Evolutionary conservation across 176 grass and related monocot species (phyloP), one percentile per base, ranked within the genome.

Genomic region (Eragrostis curvula): DNA sequence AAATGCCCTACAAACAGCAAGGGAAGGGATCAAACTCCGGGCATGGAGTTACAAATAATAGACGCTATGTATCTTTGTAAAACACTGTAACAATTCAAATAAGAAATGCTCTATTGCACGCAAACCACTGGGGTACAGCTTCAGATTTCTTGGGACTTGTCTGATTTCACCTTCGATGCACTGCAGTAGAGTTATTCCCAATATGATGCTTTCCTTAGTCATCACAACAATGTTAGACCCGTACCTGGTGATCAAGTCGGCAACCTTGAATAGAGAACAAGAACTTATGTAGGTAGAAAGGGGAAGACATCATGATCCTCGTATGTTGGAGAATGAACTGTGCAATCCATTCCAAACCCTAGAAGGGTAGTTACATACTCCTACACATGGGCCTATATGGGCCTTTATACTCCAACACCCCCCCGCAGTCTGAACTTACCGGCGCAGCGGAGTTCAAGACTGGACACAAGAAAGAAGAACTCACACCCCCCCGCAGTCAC

Each of bases 131-230:
- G 58, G 25, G 10, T 21, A 79, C 61, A 76, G 25, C 45, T 85
- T 77, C 52, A 66, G 46, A 77, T 27, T 81, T 85, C 77, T 77
- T 57, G 64, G 70, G 15, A 85, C 64, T 63, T 85, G 77, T 81
- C 82, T 81, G 36, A 39, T 89, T 85, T 81, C 78, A 81, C 76
- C 62, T 85, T 76, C 70, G 28, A 69, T 60, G 61, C 43, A 74
- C 12, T 80, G 81, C 68, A 47, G 40, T 25, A 65, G 44, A 43
- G 44, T 50, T 20, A 69, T 36, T 12, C 78, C 30, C 53, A 70
- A 62, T 32, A 42, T 70, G 41, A 50, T 40, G n/a, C n/a, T 78
- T 82, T 25, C 24, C 11, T 45, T 71, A 25, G 8, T 70, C 48
- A 75, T 68, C 28, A 61, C 42, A 66, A 23, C 43, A 68, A 15